Percentiles rank a stretch among this genome's conserved stretches.
phyloP scores from a whole-genome alignment of 129 eudicot genomes.

The Tagetes erecta region DNA sequence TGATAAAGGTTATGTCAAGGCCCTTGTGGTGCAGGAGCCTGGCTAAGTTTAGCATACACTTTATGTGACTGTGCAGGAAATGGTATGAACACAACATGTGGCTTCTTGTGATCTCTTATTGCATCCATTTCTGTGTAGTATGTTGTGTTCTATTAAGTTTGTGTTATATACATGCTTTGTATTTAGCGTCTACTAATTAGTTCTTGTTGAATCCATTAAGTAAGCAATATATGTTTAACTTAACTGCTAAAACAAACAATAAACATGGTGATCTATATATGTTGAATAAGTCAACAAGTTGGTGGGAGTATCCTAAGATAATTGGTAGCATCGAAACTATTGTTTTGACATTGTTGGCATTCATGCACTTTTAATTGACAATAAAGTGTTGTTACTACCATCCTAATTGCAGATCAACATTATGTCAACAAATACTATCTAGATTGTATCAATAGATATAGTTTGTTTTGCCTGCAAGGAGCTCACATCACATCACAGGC shows the following conservation, averaged over 20 bases:
- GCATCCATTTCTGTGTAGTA: neutral
- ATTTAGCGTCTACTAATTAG: neutral
- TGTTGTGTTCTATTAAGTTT: too few species aligned
- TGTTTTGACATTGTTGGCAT: constrained; percentile 5
- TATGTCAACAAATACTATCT: too few species aligned
- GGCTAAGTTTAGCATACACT: constrained; percentile 33
- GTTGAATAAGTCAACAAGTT: neutral
- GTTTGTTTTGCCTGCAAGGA: too few species aligned
- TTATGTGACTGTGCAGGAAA: constrained; percentile 28
- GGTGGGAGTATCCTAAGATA: neutral
- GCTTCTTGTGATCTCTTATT: neutral
- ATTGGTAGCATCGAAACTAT: constrained; percentile 16
- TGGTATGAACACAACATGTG: constrained; percentile 25
- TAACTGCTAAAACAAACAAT: neutral
- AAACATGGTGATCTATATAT: neutral
- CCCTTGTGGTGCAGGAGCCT: constrained; percentile 30
- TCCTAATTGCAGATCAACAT: too few species aligned
- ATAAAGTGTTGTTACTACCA: too few species aligned
- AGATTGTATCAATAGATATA: too few species aligned
- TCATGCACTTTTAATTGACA: neutral
- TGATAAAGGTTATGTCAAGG: constrained; percentile 29
- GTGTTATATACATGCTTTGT: neutral
- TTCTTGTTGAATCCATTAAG: neutral
- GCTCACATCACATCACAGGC: too few species aligned
- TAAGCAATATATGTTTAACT: neutral